phyloP scores from a whole-genome alignment of 257 asterid genomes.

The Capsicum baccatum region DNA sequence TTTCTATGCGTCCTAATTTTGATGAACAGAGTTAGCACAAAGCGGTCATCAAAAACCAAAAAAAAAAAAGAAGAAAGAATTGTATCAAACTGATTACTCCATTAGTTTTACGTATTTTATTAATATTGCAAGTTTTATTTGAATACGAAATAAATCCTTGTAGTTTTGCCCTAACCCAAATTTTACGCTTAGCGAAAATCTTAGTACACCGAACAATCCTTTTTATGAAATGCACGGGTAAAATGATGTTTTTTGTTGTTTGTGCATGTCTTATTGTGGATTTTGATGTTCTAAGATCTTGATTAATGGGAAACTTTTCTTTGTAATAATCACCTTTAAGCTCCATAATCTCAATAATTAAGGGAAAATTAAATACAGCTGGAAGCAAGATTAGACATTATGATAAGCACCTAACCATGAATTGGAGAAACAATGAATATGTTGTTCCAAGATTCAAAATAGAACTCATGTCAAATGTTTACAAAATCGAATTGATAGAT shows the following conservation, averaged over 20 bases:
- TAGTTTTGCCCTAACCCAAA: too few species aligned
- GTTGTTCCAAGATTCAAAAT: too few species aligned
- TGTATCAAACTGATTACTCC: background rate
- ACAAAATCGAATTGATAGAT: too few species aligned
- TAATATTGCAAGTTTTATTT: background rate
- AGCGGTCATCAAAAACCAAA: too few species aligned
- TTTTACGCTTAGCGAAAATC: too few species aligned
- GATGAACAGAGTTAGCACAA: too few species aligned
- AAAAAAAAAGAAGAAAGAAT: too few species aligned
- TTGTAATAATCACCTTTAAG: background rate
- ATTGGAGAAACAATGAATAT: background rate
- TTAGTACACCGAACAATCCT: too few species aligned
- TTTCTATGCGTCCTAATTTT: too few species aligned
- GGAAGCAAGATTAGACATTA: slow-evolving; percentile 23
- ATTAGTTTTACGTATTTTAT: background rate
- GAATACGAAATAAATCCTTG: background rate
- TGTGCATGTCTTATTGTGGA: background rate
- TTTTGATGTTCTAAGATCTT: background rate
- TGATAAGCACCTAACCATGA: background rate
- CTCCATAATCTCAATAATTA: background rate
- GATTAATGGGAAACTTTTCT: background rate
- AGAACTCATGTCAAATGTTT: too few species aligned
- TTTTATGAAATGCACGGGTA: background rate
- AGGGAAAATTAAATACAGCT: background rate
- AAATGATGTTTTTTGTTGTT: background rate